Evolutionary conservation across 139 green algal genomes (phyloP).

Genomic region (Picochlorum sp.): DNA sequence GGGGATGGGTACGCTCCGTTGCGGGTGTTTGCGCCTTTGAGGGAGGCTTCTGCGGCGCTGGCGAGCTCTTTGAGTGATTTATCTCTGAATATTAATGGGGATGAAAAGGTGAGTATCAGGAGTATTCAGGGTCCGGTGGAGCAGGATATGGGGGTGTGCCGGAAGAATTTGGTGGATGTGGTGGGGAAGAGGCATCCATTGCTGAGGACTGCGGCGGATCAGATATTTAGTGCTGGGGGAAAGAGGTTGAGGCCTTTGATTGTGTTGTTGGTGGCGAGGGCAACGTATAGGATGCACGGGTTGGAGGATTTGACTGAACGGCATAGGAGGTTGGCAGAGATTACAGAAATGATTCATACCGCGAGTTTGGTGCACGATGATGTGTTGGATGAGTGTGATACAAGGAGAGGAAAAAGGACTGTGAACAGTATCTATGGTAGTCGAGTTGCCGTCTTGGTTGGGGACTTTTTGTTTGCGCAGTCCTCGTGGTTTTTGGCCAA

Average conservation of each 20-base stretch:
- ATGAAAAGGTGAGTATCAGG: slow-evolving; percentile 11
- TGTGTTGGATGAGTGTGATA: slow-evolving; percentile 90
- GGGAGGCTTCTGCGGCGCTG: slow-evolving; percentile 9
- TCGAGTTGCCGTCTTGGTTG: slow-evolving; percentile 86
- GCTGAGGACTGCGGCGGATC: slow-evolving; percentile 90
- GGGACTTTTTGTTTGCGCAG: slow-evolving; percentile 98
- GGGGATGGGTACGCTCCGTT: slow-evolving; percentile 12
- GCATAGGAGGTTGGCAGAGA: slow-evolving; percentile 88
- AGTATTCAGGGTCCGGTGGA: slow-evolving; percentile 57
- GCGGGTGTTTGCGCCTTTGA: slow-evolving; percentile 22
- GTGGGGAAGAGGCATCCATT: slow-evolving; percentile 87
- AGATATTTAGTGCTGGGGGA: slow-evolving; percentile 95
- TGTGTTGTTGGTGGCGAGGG: slow-evolving; percentile 79
- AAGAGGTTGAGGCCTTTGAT: slow-evolving; percentile 89
- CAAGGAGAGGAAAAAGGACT: slow-evolving; percentile 75
- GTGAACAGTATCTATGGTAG: slow-evolving; percentile 94
- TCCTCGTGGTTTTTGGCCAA: slow-evolving; percentile 96
- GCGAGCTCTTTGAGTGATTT: not conserved
- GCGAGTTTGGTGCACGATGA: slow-evolving; percentile 97
- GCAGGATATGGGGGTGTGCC: slow-evolving; percentile 73
- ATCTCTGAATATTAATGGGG: not conserved
- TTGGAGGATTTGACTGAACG: slow-evolving; percentile 74
- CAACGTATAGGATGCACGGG: slow-evolving; percentile 53
- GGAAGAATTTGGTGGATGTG: slow-evolving; percentile 73
- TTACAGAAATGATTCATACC: slow-evolving; percentile 99